phyloP scores from a whole-genome alignment of 108 stramenopile species.

The Cyclotella sp. region DNA sequence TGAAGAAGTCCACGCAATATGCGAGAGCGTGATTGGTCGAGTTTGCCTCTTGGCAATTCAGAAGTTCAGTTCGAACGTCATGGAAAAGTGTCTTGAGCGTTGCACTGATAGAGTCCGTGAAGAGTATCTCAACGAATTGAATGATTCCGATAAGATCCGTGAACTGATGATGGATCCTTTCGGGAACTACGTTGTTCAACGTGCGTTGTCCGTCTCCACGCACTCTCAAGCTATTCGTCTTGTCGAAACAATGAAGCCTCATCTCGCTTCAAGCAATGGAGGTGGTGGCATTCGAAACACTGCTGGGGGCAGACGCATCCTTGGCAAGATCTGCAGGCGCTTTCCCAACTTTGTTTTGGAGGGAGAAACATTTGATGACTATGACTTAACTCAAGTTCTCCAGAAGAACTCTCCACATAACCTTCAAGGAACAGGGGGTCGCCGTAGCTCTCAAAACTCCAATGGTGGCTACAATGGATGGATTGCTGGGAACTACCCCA shows the following conservation, averaged over 20 bases:
- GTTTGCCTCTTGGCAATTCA: constrained; percentile 93
- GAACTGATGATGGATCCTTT: constrained; percentile 96
- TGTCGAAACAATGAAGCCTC: constrained; percentile 94
- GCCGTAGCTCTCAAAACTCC: constrained; percentile 30
- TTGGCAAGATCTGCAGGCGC: constrained; percentile 93
- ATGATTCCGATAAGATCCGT: constrained; percentile 80
- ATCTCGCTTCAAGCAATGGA: constrained; percentile 78
- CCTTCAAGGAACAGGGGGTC: constrained; percentile 22
- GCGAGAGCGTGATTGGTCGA: constrained; percentile 88
- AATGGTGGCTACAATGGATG: constrained; percentile 25
- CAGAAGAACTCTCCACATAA: constrained; percentile 16
- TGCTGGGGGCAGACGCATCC: constrained; percentile 92
- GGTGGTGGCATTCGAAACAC: constrained; percentile 91
- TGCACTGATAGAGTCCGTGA: constrained; percentile 89
- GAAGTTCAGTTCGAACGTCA: constrained; percentile 98
- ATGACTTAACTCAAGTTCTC: constrained; percentile 44
- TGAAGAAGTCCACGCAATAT: constrained; percentile 92
- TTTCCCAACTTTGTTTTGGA: constrained; percentile 91
- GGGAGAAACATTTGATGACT: constrained; percentile 55
- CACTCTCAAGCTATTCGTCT: constrained; percentile 93
- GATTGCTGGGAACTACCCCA: constrained; percentile 9
- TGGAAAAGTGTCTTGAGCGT: constrained; percentile 97
- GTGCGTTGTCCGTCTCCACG: constrained; percentile 90
- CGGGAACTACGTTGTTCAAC: constrained; percentile 97
- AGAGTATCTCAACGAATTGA: constrained; percentile 87